Evolutionary conservation across 164 flowering plant genomes (phyloP).

Genomic region (Paratinospora sagittata): DNA sequence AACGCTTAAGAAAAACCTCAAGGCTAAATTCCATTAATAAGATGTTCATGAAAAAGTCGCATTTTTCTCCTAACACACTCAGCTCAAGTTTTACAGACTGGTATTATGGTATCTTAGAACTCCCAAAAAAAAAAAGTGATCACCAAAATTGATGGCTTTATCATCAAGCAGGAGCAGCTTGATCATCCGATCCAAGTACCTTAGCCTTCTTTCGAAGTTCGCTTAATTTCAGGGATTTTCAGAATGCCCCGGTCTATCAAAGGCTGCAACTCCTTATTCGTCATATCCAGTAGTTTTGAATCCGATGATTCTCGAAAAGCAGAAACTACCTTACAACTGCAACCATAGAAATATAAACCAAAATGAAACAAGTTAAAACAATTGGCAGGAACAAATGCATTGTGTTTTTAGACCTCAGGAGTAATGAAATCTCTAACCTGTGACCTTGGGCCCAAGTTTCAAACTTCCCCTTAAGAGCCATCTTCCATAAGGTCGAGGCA

Average conservation of each 20-base stretch:
- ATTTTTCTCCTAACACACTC: not conserved
- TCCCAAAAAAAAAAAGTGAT: not conserved
- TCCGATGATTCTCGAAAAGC: slow-evolving; percentile 72
- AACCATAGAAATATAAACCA: slow-evolving; percentile 9
- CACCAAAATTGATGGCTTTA: not conserved
- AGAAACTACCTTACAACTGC: slow-evolving; percentile 66
- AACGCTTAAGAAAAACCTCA: no score
- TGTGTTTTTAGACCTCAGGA: not conserved
- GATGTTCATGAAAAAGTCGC: not conserved
- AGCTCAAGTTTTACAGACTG: not conserved
- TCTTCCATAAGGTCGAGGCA: slow-evolving; percentile 66
- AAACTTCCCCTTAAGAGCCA: slow-evolving; percentile 65
- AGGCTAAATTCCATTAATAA: no score
- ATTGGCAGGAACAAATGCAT: not conserved
- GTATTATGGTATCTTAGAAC: not conserved
- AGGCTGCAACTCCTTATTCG: slow-evolving; percentile 54
- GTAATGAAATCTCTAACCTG: slow-evolving; percentile 47
- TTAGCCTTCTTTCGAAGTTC: slow-evolving; percentile 8
- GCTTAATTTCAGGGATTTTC: slow-evolving; percentile 35
- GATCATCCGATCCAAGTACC: not conserved
- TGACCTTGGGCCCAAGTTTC: slow-evolving; percentile 76
- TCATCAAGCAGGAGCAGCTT: not conserved
- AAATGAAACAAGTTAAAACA: slow-evolving; percentile 6
- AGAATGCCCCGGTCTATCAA: slow-evolving; percentile 56
- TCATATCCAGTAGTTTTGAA: slow-evolving; percentile 34